Evolutionary conservation across 106 monocot genomes (phyloP).

Genomic region (Dendrobium huoshanense): DNA sequence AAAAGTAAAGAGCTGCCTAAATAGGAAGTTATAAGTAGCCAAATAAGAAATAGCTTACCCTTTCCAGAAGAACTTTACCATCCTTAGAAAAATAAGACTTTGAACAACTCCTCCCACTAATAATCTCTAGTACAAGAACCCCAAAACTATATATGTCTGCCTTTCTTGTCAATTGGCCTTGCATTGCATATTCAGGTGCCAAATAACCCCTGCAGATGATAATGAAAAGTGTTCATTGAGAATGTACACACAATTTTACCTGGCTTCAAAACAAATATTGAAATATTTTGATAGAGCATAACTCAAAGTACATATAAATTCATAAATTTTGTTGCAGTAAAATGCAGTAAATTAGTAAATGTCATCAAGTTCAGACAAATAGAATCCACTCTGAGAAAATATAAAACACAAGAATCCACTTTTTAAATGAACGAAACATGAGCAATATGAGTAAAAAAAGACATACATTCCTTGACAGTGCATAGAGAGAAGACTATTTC

Average conservation of each 20-base stretch:
- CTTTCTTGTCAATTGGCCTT: constrained; percentile 75
- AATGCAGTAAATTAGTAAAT: background rate
- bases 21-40: too few relatives aligned
- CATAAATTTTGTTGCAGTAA: background rate
- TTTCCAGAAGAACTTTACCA: constrained; percentile 41
- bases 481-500: background rate
- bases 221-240: background rate
- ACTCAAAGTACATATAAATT: too few relatives aligned
- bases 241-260: background rate
- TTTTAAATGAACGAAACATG: background rate
- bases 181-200: constrained; percentile 72
- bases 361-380: background rate
- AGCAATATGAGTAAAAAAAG: background rate
- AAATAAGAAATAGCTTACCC: constrained; percentile 21
- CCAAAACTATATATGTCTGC: constrained; percentile 88
- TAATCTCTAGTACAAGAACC: constrained; percentile 62
- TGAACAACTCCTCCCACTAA: constrained; percentile 59
- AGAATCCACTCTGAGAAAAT: background rate
- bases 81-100: constrained; percentile 4
- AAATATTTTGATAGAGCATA: background rate
- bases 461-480: background rate
- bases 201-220: constrained; percentile 58
- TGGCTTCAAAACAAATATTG: background rate
- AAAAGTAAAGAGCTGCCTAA: too few relatives aligned
- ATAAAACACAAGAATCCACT: background rate